Conservation (phyloP, 2,329 filamentous ascomycete genomes). For the Orbilia blumenaviensis region DNA sequence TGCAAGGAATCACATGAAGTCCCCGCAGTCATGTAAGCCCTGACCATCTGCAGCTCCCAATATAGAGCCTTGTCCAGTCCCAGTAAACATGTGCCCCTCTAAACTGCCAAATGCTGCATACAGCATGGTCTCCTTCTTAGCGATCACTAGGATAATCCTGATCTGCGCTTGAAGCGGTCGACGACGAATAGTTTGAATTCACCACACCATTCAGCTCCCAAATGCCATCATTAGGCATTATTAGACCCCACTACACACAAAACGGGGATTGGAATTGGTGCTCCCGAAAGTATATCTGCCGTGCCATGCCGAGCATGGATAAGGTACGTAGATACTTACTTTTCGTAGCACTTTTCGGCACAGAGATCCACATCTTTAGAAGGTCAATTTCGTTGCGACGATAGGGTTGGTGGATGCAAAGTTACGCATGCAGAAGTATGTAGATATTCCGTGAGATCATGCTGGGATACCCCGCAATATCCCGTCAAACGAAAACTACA, state of each 20-base stretch:
- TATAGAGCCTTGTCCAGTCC: conserved; percentile 9
- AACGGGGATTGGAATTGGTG: neutral
- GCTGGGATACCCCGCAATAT: conserved; percentile 17
- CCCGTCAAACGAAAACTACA: conserved; percentile 27
- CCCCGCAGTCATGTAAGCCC: conserved; percentile 31
- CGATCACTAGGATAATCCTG: conserved; percentile 40
- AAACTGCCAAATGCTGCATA: conserved; percentile 7
- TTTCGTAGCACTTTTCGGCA: too few relatives aligned
- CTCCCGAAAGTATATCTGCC: conserved; percentile 19
- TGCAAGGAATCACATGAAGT: conserved; percentile 42
- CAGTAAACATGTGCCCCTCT: conserved; percentile 15
- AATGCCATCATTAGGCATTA: conserved; percentile 22
- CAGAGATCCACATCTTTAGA: conserved; percentile 29
- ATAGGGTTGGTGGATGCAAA: conserved; percentile 17
- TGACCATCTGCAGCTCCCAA: conserved; percentile 11
- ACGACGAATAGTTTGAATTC: conserved; percentile 14
- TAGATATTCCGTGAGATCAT: conserved; percentile 30
- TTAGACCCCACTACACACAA: neutral
- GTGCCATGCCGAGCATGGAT: conserved; percentile 42
- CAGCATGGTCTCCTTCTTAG: conserved; percentile 15
- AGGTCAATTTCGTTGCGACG: conserved; percentile 9
- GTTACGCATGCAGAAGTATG: conserved; percentile 28
- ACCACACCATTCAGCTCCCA: neutral
- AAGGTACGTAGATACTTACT: conserved; percentile 2
- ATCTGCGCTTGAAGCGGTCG: conserved; percentile 38